phyloP scores from a whole-genome alignment of 2,329 filamentous ascomycete genomes.

The Pestalotiopsis fici region DNA sequence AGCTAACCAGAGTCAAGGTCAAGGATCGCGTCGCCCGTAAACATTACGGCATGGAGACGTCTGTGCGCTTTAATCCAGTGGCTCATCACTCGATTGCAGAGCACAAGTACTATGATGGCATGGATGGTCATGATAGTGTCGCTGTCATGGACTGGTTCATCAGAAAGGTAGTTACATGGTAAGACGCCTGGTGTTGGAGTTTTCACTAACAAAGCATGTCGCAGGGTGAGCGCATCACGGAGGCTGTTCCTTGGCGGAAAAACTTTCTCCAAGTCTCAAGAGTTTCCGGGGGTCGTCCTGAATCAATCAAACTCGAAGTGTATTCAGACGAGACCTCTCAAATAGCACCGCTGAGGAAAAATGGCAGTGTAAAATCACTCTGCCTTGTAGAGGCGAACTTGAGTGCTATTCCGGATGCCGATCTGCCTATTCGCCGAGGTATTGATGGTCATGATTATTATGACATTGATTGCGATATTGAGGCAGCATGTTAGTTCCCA shows the following conservation, averaged over 20 bases:
- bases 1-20: conserved; percentile 36
- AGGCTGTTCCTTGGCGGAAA: conserved; percentile 37
- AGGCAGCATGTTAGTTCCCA: conserved; percentile 37
- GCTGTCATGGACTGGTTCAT: conserved; percentile 45
- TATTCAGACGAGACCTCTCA: conserved; percentile 31
- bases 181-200: not conserved
- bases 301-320: conserved; percentile 35
- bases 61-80: conserved; percentile 5
- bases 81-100: conserved; percentile 10
- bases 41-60: conserved; percentile 39
- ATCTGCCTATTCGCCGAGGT: conserved; percentile 33
- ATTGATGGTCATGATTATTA: conserved; percentile 40
- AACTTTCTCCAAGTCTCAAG: conserved; percentile 16
- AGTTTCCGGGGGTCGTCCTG: conserved; percentile 33
- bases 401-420: conserved; percentile 38
- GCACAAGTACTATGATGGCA: conserved; percentile 12
- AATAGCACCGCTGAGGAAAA: conserved; percentile 33
- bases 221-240: conserved; percentile 37
- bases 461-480: conserved; percentile 38
- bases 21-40: conserved; percentile 42
- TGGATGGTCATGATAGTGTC: conserved; percentile 16
- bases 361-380: conserved; percentile 36
- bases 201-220: not conserved
- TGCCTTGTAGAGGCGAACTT: conserved; percentile 41
- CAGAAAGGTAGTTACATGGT: conserved; percentile 26